Evolutionary conservation across 768 basidiomycete species (phyloP), one percentile per base, ranked within the genome.

Genomic region (Lepiota brunneoincarnata): DNA sequence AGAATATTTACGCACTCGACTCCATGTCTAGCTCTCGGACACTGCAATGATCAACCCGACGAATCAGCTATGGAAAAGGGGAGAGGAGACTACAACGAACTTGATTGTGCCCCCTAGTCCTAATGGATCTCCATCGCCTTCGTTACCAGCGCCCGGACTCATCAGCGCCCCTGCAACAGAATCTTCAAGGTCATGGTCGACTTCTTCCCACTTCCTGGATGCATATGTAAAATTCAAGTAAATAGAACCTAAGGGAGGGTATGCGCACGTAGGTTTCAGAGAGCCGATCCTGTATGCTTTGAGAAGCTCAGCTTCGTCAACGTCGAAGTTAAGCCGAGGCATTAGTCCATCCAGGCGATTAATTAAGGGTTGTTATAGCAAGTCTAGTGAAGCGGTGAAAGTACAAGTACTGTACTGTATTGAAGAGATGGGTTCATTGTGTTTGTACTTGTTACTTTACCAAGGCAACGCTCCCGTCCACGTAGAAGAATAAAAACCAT

Each of bases 251-350:
- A 49, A 35, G 56, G 15, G 38, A 36, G 12, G 35, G 26, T 4
- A 40, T 23, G 58, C 74, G 62, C 78, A 92, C 90, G 76, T 83
- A 34, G 95, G 94, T 36, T 80, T 74, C 38, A 93, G 73, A 18
- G 83, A 84, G 11, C 87, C 86, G 41, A 98, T 80, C 57, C 86
- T 87, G 65, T 98, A 98, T 2, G 90, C 80, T 71, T 93, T 93
- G 54, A 98, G 81, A 38, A 98, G 71, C 10, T 87, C 71, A 7
- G 83, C 89, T 67, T 94, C 91, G 68, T 94, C 92, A 23, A 86
- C 76, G 43, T 84, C 77, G 60, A 90, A 79, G 63, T 83, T 86
- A 53, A 85, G 74, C 60, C 77, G 82, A 24, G 80, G 79, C 82
- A 86, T 86, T 49, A 21, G 48, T 46, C 24, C 6, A 34, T 24